Evolutionary conservation across 768 basidiomycete species (phyloP).

Genomic region (Kwoniella sp.): DNA sequence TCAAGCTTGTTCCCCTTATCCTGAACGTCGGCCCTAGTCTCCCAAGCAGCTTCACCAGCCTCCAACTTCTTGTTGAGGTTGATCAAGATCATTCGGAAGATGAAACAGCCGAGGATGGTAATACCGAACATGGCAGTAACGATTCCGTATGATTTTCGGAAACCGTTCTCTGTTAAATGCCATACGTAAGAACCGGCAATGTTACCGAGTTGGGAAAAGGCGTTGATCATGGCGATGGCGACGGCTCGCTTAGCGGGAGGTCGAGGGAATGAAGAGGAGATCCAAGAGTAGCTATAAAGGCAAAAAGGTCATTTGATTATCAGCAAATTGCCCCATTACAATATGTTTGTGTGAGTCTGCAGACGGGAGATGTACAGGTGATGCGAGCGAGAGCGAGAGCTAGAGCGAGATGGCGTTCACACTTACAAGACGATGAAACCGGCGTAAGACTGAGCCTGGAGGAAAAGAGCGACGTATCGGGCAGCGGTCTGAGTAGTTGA

Average conservation of each 20-base stretch:
- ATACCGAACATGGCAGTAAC: constrained; percentile 65
- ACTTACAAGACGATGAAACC: constrained; percentile 44
- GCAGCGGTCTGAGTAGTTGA: constrained; percentile 45
- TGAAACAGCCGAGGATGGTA: constrained; percentile 60
- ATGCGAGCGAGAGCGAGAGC: too few species aligned
- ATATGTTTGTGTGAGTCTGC: too few species aligned
- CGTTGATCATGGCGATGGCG: constrained; percentile 79
- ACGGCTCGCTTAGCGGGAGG: constrained; percentile 85
- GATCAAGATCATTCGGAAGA: constrained; percentile 49
- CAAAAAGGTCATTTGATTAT: background rate
- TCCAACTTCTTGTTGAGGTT: constrained; percentile 55
- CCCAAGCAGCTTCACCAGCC: constrained; percentile 47
- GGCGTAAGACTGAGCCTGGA: constrained; percentile 65
- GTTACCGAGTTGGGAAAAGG: constrained; percentile 80
- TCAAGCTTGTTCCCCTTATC: constrained; percentile 34
- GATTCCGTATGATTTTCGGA: constrained; percentile 66
- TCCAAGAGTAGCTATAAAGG: constrained; percentile 61
- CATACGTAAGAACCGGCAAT: constrained; percentile 73
- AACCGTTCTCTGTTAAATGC: constrained; percentile 37
- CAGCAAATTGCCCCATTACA: background rate
- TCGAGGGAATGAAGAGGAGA: constrained; percentile 67
- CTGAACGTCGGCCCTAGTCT: constrained; percentile 27
- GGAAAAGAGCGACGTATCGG: constrained; percentile 53
- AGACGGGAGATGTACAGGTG: too few species aligned
- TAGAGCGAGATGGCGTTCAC: too few species aligned